Evolutionary conservation across 2,329 filamentous ascomycete species (phyloP).

Genomic region (Nothopassalora personata): DNA sequence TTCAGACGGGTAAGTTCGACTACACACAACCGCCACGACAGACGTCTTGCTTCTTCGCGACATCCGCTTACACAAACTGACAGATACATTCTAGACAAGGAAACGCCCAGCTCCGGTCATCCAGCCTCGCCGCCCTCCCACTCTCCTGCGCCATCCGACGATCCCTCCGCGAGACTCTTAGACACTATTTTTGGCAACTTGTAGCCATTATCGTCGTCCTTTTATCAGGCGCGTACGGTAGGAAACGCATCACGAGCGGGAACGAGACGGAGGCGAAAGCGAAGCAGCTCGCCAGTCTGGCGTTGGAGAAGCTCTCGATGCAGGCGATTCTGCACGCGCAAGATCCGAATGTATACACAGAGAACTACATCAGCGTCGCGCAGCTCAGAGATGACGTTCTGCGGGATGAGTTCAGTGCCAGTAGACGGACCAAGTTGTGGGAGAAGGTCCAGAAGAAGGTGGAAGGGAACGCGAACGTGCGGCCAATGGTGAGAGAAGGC

Average conservation of each 20-base stretch:
- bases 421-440: conserved; percentile 77
- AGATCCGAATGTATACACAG: conserved; percentile 58
- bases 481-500: conserved; percentile 65
- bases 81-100: conserved; percentile 66
- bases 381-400: conserved; percentile 90
- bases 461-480: conserved; percentile 88
- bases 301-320: conserved; percentile 72
- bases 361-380: conserved; percentile 78
- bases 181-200: conserved; percentile 83
- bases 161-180: conserved; percentile 73
- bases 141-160: conserved; percentile 74
- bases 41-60: background rate
- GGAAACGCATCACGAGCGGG: conserved; percentile 57
- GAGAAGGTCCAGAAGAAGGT: conserved; percentile 75
- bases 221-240: conserved; percentile 55
- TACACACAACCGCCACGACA: conserved; percentile 4
- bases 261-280: conserved; percentile 65
- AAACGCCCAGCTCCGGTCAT: conserved; percentile 63
- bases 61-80: conserved; percentile 53
- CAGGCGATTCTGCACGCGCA: conserved; percentile 76
- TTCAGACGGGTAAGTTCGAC: conserved; percentile 53
- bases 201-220: conserved; percentile 53
- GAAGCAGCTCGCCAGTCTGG: conserved; percentile 78
- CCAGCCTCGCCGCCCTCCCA: conserved; percentile 86
- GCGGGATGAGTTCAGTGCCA: conserved; percentile 69